phyloP scores from a whole-genome alignment of 495 filamentous ascomycete genomes.

The Penicillium canariense region DNA sequence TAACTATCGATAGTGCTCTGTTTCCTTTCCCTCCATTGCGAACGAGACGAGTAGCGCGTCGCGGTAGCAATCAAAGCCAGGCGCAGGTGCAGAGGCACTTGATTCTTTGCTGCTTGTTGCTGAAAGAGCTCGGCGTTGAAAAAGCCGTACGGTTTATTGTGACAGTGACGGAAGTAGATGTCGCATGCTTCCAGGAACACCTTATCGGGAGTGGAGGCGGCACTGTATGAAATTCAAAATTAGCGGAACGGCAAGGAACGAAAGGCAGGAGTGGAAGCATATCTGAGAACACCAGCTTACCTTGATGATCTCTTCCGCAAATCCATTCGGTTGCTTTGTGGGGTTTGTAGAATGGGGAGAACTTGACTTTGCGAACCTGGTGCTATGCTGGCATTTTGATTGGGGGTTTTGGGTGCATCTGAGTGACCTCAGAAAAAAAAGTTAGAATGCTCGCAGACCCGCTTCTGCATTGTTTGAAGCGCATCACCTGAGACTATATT shows the following conservation, averaged over 20 bases:
- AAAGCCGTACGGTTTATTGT: constrained; percentile 33
- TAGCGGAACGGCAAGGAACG: not conserved
- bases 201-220: constrained; percentile 13
- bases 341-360: no score
- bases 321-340: not conserved
- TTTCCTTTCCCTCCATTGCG: constrained; percentile 21
- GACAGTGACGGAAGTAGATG: constrained; percentile 28
- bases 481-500: constrained; percentile 7
- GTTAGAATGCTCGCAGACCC: constrained; percentile 1
- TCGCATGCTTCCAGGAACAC: constrained; percentile 27
- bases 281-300: not conserved
- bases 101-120: constrained; percentile 9
- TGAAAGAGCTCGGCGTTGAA: constrained; percentile 28
- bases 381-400: not conserved
- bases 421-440: constrained; percentile 7
- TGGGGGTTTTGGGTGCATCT: not conserved
- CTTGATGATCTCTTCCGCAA: not conserved
- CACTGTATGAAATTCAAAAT: not conserved
- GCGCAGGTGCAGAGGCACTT: constrained; percentile 22
- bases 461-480: not conserved
- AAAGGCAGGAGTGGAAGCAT: not conserved
- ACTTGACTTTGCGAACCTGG: no score
- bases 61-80: constrained; percentile 32
- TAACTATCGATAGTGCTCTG: constrained; percentile 23
- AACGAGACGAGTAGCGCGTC: constrained; percentile 23